Percentiles rank a stretch among this genome's conserved stretches.
Conservation (phyloP, 345 rosid species). For the Lepidium didymum region DNA sequence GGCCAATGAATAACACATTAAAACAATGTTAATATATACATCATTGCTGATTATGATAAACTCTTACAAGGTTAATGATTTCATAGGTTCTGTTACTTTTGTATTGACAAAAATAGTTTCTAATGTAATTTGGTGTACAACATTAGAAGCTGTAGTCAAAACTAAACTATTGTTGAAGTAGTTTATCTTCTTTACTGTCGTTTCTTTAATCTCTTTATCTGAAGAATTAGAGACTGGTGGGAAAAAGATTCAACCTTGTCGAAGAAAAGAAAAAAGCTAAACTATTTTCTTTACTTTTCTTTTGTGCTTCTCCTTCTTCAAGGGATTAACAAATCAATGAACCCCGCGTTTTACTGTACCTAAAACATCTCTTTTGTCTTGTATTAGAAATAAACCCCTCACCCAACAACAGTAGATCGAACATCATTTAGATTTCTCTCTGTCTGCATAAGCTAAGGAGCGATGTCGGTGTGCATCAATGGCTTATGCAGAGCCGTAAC, state of each 20-base stretch:
- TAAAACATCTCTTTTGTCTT: conserved; percentile 27
- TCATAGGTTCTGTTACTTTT: not conserved
- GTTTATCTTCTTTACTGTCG: conserved; percentile 8
- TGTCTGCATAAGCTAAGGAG: conserved; percentile 27
- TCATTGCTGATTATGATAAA: not conserved
- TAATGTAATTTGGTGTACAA: not conserved
- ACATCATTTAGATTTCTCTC: conserved; percentile 3
- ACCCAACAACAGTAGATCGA: conserved; percentile 23
- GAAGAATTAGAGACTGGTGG: not conserved
- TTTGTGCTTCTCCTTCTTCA: not conserved
- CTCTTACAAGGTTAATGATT: not conserved
- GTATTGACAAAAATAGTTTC: no score
- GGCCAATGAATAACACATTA: no score
- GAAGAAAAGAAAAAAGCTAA: not conserved
- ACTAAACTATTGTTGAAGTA: conserved; percentile 9
- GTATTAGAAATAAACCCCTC: conserved; percentile 12
- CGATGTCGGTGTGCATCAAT: conserved; percentile 45
- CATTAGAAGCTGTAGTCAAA: not conserved
- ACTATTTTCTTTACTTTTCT: not conserved
- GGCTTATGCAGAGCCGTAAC: conserved; percentile 46
- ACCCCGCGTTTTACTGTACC: conserved; percentile 34
- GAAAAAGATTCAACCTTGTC: conserved; percentile 25
- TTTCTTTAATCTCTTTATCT: not conserved
- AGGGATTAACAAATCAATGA: conserved; percentile 18
- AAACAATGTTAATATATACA: no score